phyloP scores from a whole-genome alignment of 768 basidiomycete species.

The Chiua virens region DNA sequence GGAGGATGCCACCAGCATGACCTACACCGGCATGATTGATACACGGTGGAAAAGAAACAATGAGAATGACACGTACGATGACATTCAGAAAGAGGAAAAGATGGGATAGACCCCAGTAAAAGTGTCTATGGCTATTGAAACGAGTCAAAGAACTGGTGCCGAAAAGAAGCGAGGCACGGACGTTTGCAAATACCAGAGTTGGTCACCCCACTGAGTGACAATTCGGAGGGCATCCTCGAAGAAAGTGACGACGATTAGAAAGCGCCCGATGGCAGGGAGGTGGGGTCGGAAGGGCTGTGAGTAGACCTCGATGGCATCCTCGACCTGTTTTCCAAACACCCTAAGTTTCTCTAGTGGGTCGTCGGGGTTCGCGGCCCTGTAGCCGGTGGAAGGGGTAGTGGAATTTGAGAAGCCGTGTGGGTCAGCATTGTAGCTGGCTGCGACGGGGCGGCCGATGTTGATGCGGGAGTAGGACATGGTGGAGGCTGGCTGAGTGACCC shows the following conservation, averaged over 20 bases:
- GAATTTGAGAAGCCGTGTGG: conserved; percentile 81
- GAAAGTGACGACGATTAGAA: conserved; percentile 97
- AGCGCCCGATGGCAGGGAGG: conserved; percentile 92
- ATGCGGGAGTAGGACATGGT: conserved; percentile 75
- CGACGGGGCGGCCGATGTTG: conserved; percentile 72
- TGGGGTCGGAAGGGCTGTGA: conserved; percentile 93
- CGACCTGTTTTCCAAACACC: conserved; percentile 69
- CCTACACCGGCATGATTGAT: conserved; percentile 43
- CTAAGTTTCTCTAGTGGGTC: conserved; percentile 80
- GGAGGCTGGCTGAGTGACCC: conserved; percentile 1
- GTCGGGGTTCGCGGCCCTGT: conserved; percentile 78
- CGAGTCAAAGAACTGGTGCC: conserved; percentile 5
- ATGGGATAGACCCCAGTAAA: conserved; percentile 95
- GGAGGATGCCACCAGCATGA: conserved; percentile 83
- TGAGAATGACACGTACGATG: conserved; percentile 57
- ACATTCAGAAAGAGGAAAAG: conserved; percentile 91
- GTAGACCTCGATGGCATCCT: conserved; percentile 91
- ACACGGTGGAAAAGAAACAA: neutral
- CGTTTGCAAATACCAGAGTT: conserved; percentile 98
- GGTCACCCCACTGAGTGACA: conserved; percentile 92
- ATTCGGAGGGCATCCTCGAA: conserved; percentile 95
- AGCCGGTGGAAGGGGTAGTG: conserved; percentile 58
- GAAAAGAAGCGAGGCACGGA: conserved; percentile 40
- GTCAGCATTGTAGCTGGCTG: conserved; percentile 61
- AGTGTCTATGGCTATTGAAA: conserved; percentile 77